Evolutionary conservation across 75 land plant species (phyloP), one percentile per base, ranked within the genome.

Genomic region (Pinus albicaulis): DNA sequence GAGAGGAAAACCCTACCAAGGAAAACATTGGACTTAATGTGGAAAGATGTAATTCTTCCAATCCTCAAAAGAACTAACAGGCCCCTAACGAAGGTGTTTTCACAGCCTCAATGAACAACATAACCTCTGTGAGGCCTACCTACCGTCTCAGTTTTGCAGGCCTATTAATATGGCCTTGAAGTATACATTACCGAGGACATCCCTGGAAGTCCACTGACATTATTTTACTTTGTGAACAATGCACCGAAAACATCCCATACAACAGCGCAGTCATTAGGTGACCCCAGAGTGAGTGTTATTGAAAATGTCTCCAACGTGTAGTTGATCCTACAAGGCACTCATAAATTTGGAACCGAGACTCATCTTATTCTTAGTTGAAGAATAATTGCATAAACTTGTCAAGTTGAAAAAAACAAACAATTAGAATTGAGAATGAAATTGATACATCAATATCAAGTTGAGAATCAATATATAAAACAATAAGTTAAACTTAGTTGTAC

Each of bases 301-400:
- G 65, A 64, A 17, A 81, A 44, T 59, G 55, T 64, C 8, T 25
- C 86, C 73, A 81, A 36, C 52, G 80, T 85, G 13, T 74, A 85
- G 84, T 52, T 82, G 28, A 56, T 82, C 31, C 24, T 82, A 57
- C 76, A 82, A 64, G 65, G 70, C 34, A 81, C 79, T 7, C 20
- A 61, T 14, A 72, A 53, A 20, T 11, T 78, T 23, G 60, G 38
- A 25, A 31, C 74, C 12, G 85, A 84, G 55, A 81, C 41, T 55
- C 85, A 84, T 74, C 86, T 84, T 41, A 71, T 84, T 58, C 86
- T n/a, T n/a, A n/a, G n/a, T n/a, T n/a, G n/a, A n/a, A n/a, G n/a
- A n/a, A n/a, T n/a, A n/a, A n/a, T n/a, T n/a, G n/a, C n/a, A n/a
- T n/a, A n/a, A n/a, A n/a, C n/a, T n/a, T n/a, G n/a, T n/a, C n/a